A percentile compares a stretch with the other conserved stretches of the same genome.
These are phyloP conservation scores for Lentinula sp. DNA, from an alignment of 768 basidiomycete genomes.

Conservation along the genomic window DNA sequence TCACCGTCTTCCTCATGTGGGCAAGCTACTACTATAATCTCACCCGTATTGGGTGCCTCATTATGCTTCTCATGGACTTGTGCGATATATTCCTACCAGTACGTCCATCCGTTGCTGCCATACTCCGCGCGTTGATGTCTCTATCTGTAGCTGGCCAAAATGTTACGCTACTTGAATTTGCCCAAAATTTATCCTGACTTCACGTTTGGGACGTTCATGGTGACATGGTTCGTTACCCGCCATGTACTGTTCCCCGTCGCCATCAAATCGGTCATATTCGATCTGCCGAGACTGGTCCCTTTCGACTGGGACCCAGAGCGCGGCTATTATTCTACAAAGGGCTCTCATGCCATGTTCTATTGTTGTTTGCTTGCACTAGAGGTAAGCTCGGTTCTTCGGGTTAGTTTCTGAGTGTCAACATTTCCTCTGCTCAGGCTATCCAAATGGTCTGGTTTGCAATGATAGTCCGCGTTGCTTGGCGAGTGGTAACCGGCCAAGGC, in stretches of 20 bases:
- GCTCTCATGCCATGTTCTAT: constrained; percentile 42
- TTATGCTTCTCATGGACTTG: constrained; percentile 91
- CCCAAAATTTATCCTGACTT: constrained; percentile 60
- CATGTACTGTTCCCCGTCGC: constrained; percentile 76
- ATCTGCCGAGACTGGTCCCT: constrained; percentile 41
- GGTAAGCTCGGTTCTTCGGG: constrained; percentile 29
- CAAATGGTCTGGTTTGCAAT: constrained; percentile 83
- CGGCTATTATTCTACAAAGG: constrained; percentile 50
- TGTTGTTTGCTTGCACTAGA: constrained; percentile 53
- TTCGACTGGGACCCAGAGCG: constrained; percentile 53
- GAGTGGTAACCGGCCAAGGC: constrained; percentile 65
- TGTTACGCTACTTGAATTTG: constrained; percentile 79
- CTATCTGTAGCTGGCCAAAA: constrained; percentile 73
- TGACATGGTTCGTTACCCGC: constrained; percentile 89
- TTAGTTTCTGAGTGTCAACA: background rate
- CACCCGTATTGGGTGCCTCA: constrained; percentile 83
- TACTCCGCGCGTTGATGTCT: background rate
- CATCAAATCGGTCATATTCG: constrained; percentile 54
- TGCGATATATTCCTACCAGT: constrained; percentile 92
- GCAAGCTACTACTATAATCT: constrained; percentile 77
- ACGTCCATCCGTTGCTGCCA: constrained; percentile 24
- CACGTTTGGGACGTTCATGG: constrained; percentile 74
- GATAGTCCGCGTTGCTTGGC: constrained; percentile 80
- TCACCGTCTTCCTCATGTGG: constrained; percentile 75
- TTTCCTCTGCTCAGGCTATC: constrained; percentile 39